Conservation (phyloP, 345 rosid genomes). For the Abelmoschus esculentus region DNA sequence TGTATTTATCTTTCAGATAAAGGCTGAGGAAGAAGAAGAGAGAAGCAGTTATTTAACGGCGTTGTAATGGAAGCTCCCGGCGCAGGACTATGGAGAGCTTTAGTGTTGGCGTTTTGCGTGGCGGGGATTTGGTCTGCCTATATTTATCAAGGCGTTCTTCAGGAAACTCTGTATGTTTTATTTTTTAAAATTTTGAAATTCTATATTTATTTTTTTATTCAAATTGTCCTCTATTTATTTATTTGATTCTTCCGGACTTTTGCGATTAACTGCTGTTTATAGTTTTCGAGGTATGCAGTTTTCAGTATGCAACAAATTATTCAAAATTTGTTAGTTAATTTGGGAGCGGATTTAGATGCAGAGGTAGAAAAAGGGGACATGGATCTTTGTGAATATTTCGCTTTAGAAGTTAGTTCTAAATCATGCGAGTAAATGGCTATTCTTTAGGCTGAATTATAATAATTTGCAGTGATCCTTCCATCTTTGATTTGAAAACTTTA, state of each 20-base stretch:
- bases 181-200: background rate
- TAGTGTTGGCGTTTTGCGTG: conserved; percentile 72
- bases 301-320: background rate
- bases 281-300: background rate
- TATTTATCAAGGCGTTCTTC: conserved; percentile 91
- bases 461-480: background rate
- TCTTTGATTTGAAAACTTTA: conserved; percentile 33
- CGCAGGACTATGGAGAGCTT: conserved; percentile 53
- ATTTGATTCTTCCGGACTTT: background rate
- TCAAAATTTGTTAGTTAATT: background rate
- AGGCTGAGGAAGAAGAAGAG: background rate
- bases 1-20: no score
- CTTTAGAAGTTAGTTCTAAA: background rate
- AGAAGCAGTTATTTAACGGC: background rate
- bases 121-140: conserved; percentile 98
- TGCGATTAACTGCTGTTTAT: background rate
- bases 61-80: conserved; percentile 62
- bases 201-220: no score
- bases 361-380: background rate
- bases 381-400: background rate
- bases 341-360: background rate
- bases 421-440: background rate
- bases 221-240: background rate
- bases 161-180: conserved; percentile 69
- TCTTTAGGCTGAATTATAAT: background rate